These are phyloP conservation scores for Paramecium bursaria DNA, from an alignment of 73 alveolate species.

Conservation along the genomic window DNA sequence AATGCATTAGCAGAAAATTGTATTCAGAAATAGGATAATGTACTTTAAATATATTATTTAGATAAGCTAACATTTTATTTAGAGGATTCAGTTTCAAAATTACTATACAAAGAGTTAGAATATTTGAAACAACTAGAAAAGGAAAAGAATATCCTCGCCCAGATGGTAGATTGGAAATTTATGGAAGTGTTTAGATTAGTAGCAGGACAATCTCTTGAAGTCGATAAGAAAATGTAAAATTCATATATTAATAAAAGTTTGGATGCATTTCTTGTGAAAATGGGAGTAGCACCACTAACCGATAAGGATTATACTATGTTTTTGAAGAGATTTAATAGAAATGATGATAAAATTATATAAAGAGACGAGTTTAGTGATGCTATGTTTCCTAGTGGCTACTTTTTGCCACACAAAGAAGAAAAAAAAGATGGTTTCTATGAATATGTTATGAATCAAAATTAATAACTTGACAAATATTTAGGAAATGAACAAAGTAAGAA, in stretches of 20 bases:
- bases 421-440: constrained; percentile 43
- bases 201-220: constrained; percentile 22
- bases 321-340: constrained; percentile 50
- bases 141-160: constrained; percentile 40
- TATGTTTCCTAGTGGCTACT: constrained; percentile 44
- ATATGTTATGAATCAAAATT: constrained; percentile 39
- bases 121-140: constrained; percentile 29
- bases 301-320: constrained; percentile 31
- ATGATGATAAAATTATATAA: constrained; percentile 11
- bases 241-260: too few species aligned
- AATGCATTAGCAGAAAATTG: constrained; percentile 14
- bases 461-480: constrained; percentile 23
- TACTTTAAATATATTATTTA: background rate
- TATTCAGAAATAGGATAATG: constrained; percentile 49
- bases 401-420: background rate
- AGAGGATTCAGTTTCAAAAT: constrained; percentile 44
- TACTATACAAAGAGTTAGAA: constrained; percentile 33
- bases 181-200: constrained; percentile 21
- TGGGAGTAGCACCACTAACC: constrained; percentile 22
- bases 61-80: constrained; percentile 48
- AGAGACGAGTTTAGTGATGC: constrained; percentile 58
- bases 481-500: constrained; percentile 4
- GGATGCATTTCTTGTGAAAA: constrained; percentile 17
- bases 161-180: constrained; percentile 53
- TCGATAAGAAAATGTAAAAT: constrained; percentile 26